Percentiles rank a stretch among this genome's conserved stretches.
Conservation (phyloP, 306 rosid species). For the Prunus kanzakura region DNA sequence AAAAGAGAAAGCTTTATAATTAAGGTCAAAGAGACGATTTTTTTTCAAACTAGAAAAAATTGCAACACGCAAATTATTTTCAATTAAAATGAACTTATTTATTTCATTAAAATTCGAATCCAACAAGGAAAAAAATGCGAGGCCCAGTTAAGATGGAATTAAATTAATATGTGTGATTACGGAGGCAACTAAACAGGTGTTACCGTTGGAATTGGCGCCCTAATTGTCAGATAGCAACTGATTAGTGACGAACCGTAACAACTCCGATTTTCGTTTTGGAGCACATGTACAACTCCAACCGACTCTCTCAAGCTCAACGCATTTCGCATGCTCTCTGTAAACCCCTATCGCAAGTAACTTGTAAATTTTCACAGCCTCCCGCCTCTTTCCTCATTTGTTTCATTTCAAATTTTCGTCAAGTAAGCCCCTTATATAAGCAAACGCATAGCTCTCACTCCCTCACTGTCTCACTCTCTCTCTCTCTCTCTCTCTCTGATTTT, state of each 20-base stretch:
- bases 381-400: constrained; percentile 25
- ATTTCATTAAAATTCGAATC: too few relatives aligned
- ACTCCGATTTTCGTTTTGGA: background rate
- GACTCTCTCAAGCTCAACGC: constrained; percentile 1
- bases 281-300: background rate
- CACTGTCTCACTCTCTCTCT: background rate
- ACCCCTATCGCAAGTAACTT: background rate
- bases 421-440: background rate
- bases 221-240: background rate
- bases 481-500: constrained; percentile 1
- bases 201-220: background rate
- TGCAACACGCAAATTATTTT: too few relatives aligned
- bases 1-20: too few relatives aligned
- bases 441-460: constrained; percentile 10
- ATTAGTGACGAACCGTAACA: background rate
- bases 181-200: background rate
- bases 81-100: too few relatives aligned
- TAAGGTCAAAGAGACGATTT: too few relatives aligned
- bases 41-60: too few relatives aligned
- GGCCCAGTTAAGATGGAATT: too few relatives aligned
- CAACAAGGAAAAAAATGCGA: too few relatives aligned
- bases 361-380: constrained; percentile 36
- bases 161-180: background rate
- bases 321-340: background rate
- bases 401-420: constrained; percentile 27